phyloP scores from a whole-genome alignment of 176 grass and related monocot genomes.

The Aegilops sharonensis region DNA sequence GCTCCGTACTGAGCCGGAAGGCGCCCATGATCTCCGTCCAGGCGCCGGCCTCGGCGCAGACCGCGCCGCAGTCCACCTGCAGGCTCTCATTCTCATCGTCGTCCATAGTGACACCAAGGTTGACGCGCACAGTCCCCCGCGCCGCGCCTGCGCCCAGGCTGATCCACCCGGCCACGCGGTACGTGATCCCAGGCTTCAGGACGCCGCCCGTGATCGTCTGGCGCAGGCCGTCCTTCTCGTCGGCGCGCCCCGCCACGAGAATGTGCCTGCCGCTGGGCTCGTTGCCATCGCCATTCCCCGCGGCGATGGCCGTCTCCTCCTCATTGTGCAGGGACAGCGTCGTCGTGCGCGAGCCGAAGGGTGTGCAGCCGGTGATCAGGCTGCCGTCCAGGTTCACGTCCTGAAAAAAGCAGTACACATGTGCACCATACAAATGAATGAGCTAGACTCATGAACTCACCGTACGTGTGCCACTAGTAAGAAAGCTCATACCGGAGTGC shows the following conservation, averaged over 20 bases:
- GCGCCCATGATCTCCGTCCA: conserved; percentile 46
- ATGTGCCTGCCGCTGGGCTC: conserved; percentile 22
- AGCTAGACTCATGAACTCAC: no score
- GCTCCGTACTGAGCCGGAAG: conserved; percentile 22
- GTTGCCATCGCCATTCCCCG: neutral
- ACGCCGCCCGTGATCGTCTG: conserved; percentile 4
- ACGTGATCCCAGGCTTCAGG: conserved; percentile 29
- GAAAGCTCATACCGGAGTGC: no score
- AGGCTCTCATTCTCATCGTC: neutral
- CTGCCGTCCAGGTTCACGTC: conserved; percentile 23
- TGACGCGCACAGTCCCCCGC: conserved; percentile 1
- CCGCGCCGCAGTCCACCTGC: conserved; percentile 29
- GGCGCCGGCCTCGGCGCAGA: neutral
- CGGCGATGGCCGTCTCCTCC: no score
- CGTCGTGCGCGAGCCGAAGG: conserved; percentile 35
- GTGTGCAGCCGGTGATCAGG: neutral
- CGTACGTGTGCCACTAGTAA: no score
- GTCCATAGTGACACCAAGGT: conserved; percentile 2
- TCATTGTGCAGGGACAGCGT: conserved; percentile 19
- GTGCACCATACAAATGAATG: neutral
- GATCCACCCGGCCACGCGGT: conserved; percentile 45
- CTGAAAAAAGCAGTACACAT: conserved; percentile 5
- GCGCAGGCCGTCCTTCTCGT: conserved; percentile 25
- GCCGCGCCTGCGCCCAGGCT: neutral
- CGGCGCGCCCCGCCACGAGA: neutral